phyloP scores from a whole-genome alignment of 345 rosid species.

The Aethionema arabicum region DNA sequence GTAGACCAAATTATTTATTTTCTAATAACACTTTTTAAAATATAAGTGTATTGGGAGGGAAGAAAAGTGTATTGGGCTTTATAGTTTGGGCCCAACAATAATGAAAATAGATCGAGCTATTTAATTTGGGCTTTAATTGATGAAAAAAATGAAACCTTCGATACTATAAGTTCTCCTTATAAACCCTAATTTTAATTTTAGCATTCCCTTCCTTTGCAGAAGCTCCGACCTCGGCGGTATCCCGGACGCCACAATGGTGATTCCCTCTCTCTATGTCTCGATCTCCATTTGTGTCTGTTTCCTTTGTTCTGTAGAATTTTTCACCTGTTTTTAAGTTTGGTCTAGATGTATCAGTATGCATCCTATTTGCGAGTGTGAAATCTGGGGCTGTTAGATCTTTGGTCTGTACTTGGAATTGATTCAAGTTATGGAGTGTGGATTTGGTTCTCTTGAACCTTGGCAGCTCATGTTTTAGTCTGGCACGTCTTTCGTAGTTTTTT shows the following conservation, averaged over 20 bases:
- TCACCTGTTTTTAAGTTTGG: neutral
- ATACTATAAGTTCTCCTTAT: neutral
- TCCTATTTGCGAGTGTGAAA: slow-evolving; percentile 2
- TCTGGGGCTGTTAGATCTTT: neutral
- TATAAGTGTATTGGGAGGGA: no score
- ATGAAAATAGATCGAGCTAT: no score
- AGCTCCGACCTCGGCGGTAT: slow-evolving; percentile 27
- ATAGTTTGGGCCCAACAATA: neutral
- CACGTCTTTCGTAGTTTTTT: neutral
- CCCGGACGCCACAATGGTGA: slow-evolving; percentile 24
- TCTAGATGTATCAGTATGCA: neutral
- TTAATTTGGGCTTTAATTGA: neutral
- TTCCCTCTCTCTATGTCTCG: neutral
- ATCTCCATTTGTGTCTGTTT: neutral
- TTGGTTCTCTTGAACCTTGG: neutral
- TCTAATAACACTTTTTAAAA: no score
- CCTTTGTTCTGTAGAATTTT: neutral
- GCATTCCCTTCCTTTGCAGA: neutral
- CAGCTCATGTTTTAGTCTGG: neutral
- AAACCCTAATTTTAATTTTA: slow-evolving; percentile 7
- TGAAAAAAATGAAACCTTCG: slow-evolving; percentile 4
- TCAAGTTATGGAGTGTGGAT: neutral
- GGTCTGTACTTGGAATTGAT: neutral
- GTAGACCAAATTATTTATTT: no score
- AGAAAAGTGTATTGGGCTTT: slow-evolving; percentile 5